Percentiles rank a stretch among this genome's conserved stretches.
Evolutionary conservation across 108 stramenopile genomes (phyloP).

Genomic region (Parietichytrium sp.): DNA sequence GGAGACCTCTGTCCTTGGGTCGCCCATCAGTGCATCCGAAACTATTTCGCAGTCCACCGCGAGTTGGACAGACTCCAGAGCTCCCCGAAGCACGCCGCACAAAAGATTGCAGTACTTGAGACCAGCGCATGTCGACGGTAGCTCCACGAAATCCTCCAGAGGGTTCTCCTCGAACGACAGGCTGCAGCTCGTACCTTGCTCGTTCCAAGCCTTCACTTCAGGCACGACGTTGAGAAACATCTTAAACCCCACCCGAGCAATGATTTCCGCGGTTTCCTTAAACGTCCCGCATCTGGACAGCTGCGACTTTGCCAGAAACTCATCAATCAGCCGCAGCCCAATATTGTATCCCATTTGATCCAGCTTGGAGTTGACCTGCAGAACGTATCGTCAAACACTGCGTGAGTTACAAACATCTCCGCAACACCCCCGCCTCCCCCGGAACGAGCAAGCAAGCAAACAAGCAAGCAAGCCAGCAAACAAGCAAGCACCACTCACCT

Average conservation of each 20-base stretch:
- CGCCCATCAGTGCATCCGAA: constrained; percentile 1
- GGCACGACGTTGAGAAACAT: constrained; percentile 88
- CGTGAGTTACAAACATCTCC: too few species aligned
- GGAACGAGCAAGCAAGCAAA: too few species aligned
- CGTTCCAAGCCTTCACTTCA: constrained; percentile 74
- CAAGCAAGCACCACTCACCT: too few species aligned
- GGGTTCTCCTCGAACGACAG: constrained; percentile 85
- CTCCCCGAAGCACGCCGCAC: constrained; percentile 86
- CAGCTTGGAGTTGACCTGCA: constrained; percentile 78
- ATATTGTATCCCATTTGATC: constrained; percentile 92
- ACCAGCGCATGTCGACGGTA: constrained; percentile 69
- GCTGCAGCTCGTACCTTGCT: constrained; percentile 68
- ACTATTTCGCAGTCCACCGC: constrained; percentile 24
- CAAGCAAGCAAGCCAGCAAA: too few species aligned
- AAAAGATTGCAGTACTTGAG: constrained; percentile 83
- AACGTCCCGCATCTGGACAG: constrained; percentile 56
- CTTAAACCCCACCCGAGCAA: constrained; percentile 85
- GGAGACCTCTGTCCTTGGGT: constrained; percentile 1
- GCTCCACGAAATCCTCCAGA: constrained; percentile 84
- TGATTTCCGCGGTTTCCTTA: constrained; percentile 79
- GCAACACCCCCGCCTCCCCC: too few species aligned
- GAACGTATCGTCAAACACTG: too few species aligned
- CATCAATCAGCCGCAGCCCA: constrained; percentile 88
- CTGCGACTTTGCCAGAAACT: constrained; percentile 84
- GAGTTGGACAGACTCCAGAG: constrained; percentile 81